These are phyloP conservation scores for Rhodotorula sp. DNA, from an alignment of 1,284 basidiomycete genomes.

Conservation along the genomic window DNA sequence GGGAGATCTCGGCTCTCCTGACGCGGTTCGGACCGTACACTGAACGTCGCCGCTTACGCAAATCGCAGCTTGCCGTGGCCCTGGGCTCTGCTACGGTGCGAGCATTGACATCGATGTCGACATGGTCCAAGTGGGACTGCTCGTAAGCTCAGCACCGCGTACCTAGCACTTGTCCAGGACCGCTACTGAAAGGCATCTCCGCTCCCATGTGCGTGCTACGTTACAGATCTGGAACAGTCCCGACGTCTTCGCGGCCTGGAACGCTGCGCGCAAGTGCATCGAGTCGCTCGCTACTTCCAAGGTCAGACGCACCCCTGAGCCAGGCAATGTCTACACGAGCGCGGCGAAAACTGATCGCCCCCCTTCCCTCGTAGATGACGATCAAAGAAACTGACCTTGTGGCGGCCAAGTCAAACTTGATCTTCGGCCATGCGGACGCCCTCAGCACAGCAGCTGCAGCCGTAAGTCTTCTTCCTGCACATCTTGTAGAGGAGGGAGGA, in stretches of 20 bases:
- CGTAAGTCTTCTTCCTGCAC: not conserved
- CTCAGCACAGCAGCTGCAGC: constrained; percentile 59
- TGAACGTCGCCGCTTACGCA: not conserved
- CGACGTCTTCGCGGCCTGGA: constrained; percentile 75
- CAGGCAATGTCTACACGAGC: not conserved
- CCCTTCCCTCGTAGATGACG: constrained; percentile 51
- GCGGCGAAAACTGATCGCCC: not conserved
- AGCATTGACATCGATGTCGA: constrained; percentile 76
- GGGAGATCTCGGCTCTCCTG: not conserved
- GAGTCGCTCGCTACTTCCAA: constrained; percentile 49
- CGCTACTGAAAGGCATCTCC: no score
- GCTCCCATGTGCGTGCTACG: not conserved
- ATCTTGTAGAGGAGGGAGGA: no score
- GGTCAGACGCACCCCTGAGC: constrained; percentile 44
- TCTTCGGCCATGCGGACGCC: constrained; percentile 78
- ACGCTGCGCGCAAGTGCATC: constrained; percentile 61
- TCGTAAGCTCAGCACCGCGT: constrained; percentile 47
- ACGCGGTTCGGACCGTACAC: no score
- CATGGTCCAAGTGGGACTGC: constrained; percentile 73
- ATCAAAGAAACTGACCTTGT: constrained; percentile 82
- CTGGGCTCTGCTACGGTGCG: constrained; percentile 63
- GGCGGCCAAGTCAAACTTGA: constrained; percentile 84
- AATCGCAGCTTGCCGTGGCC: constrained; percentile 4
- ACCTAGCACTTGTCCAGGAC: not conserved
- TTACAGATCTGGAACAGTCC: constrained; percentile 63